A percentile compares a stretch with the other conserved stretches of the same genome.
phyloP scores from a whole-genome alignment of 306 rosid species.

The Sphenostylis stenocarpa region DNA sequence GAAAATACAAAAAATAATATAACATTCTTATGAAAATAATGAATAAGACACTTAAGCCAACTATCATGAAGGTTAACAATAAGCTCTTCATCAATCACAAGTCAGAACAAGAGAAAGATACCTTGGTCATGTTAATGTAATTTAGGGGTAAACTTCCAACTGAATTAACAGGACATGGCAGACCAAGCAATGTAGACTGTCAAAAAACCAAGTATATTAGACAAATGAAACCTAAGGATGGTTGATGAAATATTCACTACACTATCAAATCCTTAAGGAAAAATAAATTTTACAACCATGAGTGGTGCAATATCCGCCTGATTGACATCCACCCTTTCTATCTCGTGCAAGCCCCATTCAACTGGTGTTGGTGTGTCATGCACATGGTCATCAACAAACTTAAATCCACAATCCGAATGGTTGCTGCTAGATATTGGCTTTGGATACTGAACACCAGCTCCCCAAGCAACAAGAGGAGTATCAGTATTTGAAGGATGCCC shows the following conservation, averaged over 20 bases:
- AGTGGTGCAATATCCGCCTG: slow-evolving; percentile 95
- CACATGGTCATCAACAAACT: slow-evolving; percentile 77
- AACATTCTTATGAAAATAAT: slow-evolving; percentile 12
- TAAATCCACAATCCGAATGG: slow-evolving; percentile 69
- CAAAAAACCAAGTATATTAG: slow-evolving; percentile 42
- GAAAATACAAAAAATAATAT: slow-evolving; percentile 2
- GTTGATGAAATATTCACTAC: slow-evolving; percentile 6
- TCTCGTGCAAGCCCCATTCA: slow-evolving; percentile 80
- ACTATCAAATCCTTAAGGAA: slow-evolving; percentile 15
- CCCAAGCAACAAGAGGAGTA: slow-evolving; percentile 96
- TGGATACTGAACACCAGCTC: slow-evolving; percentile 85
- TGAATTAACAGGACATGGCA: slow-evolving; percentile 85
- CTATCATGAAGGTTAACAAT: slow-evolving; percentile 4
- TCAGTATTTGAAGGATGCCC: slow-evolving; percentile 95
- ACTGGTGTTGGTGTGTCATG: slow-evolving; percentile 78
- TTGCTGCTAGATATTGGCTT: slow-evolving; percentile 66
- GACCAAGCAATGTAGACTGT: slow-evolving; percentile 87
- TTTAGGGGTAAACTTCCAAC: slow-evolving; percentile 86
- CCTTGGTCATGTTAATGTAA: slow-evolving; percentile 70
- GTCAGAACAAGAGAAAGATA: slow-evolving; percentile 38
- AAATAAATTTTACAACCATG: slow-evolving; percentile 54
- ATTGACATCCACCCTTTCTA: slow-evolving; percentile 93
- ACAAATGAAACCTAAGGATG: slow-evolving; percentile 29
- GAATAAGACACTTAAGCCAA: neutral
- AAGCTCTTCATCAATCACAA: slow-evolving; percentile 29